Base-by-base conservation (phyloP, 2,329 filamentous ascomycete genomes). In the Bipolaris bicolor region DNA sequence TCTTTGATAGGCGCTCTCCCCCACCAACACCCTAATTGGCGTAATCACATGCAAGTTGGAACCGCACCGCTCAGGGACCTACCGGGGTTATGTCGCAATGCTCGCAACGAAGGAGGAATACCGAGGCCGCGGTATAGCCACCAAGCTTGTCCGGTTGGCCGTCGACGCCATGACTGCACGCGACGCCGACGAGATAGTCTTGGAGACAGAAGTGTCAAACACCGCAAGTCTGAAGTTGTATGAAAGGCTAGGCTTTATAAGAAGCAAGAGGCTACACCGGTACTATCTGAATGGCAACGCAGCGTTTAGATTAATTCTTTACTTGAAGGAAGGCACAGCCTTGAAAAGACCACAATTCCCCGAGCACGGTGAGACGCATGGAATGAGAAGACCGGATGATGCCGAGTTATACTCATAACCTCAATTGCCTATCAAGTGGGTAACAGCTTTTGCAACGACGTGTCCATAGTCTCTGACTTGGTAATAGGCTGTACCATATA, bases 281-380 rank as follows among this genome's bases (percentile, higher is more conserved):
- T 99, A 99, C 74, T 99, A 99, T 69, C 80, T 99, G 39, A 99
- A 98, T 72, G 95, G 95, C 10, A 99, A 92, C 74, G 96, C 92
- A 54, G 95, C 95, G 1, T 99, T 95, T 75, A 85, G 95, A 40
- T 81, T 99, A 49, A 88, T 98, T 6, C 77, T 99, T 36, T 89
- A 93, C 62, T 79, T 97, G 50, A 93, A 90, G 72, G 66, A 71
- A 48, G 74, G 73, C 0, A 72, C 73, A 0, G 73, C 73, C 18
- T 43, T 67, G 40, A 76, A 76, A 60, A 67, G 66, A 40, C 71
- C 74, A 0, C 48, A 61, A 5, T 34, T 41, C 48, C 47, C 68
- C 1, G 55, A 34, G 9, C 46, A 48, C 40, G 24, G 39, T 13
- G 52, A 40, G 15, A 43, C 40, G 33, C 39, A 44, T 16, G 55